Conservation (phyloP, 208 protist species). For the Wallacemonas collosoma region DNA sequence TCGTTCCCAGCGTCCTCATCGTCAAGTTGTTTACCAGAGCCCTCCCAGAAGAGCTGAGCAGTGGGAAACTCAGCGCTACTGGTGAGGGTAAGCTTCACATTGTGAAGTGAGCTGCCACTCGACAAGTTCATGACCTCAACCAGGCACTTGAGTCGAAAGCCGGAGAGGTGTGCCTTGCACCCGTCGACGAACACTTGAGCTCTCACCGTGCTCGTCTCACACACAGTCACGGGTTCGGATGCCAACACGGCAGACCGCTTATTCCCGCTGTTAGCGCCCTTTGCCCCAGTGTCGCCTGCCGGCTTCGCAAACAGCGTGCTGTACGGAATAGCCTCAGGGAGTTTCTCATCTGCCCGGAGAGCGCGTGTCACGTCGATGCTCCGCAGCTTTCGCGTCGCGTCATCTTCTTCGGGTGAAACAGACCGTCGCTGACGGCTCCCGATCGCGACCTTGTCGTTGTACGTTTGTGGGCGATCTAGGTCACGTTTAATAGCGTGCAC, state of each 20-base stretch:
- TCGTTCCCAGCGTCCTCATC: not conserved
- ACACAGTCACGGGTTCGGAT: conserved; percentile 36
- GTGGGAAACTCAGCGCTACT: conserved; percentile 21
- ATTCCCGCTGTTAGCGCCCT: not conserved
- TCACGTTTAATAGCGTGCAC: conserved; percentile 65
- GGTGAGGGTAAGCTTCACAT: conserved; percentile 28
- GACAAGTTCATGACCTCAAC: conserved; percentile 49
- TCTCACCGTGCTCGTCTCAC: conserved; percentile 38
- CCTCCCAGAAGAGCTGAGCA: conserved; percentile 15
- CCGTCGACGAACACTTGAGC: conserved; percentile 30
- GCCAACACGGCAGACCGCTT: conserved; percentile 9
- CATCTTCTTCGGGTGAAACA: conserved; percentile 62
- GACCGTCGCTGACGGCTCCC: conserved; percentile 17
- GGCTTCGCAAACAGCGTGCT: conserved; percentile 29
- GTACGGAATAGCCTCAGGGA: conserved; percentile 73
- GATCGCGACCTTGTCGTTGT: conserved; percentile 26
- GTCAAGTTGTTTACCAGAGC: not conserved
- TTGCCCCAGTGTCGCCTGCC: not conserved
- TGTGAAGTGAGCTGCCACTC: conserved; percentile 28
- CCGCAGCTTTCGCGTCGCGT: conserved; percentile 73
- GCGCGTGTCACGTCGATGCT: conserved; percentile 79
- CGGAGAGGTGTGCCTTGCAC: conserved; percentile 55
- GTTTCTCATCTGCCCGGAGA: conserved; percentile 54
- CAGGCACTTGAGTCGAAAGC: conserved; percentile 33
- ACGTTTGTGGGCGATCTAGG: conserved; percentile 53